A percentile compares a stretch with the other conserved stretches of the same genome.
phyloP scores from a whole-genome alignment of 129 eudicot species.

The carrot (Daucus carota) region DNA sequence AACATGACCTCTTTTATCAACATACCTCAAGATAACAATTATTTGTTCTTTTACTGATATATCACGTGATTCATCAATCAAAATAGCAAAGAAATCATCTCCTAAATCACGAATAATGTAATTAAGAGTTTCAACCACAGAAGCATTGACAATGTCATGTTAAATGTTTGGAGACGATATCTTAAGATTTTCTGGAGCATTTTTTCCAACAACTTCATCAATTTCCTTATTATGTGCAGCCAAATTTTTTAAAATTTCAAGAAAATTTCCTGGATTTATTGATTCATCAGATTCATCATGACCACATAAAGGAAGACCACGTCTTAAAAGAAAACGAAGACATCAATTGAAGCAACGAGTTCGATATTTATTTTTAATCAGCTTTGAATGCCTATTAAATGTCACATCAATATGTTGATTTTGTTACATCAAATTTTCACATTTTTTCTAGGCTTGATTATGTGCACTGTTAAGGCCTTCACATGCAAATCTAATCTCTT shows the following conservation, averaged over 20 bases:
- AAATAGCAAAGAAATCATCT: too few species aligned
- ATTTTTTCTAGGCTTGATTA: too few species aligned
- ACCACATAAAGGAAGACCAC: not conserved
- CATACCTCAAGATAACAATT: not conserved
- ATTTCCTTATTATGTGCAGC: not conserved
- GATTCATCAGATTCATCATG: not conserved
- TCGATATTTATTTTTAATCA: too few species aligned
- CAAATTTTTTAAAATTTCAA: not conserved
- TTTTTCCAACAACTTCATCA: not conserved
- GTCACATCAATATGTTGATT: too few species aligned
- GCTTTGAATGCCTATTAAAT: too few species aligned
- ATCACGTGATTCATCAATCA: not conserved
- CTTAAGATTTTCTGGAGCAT: not conserved
- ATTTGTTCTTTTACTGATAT: not conserved
- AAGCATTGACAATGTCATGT: not conserved
- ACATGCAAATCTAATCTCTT: too few species aligned
- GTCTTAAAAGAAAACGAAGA: not conserved
- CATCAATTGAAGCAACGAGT: not conserved
- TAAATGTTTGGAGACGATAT: conserved; percentile 23
- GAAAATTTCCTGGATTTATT: too few species aligned
- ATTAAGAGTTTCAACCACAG: not conserved
- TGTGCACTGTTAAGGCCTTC: too few species aligned
- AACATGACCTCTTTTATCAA: not conserved
- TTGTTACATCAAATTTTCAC: too few species aligned
- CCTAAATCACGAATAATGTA: not conserved